These are phyloP conservation scores for Sphagnum contortum DNA, from an alignment of 225 moss, liverwort and hornwort genomes.

Conservation along the genomic window DNA sequence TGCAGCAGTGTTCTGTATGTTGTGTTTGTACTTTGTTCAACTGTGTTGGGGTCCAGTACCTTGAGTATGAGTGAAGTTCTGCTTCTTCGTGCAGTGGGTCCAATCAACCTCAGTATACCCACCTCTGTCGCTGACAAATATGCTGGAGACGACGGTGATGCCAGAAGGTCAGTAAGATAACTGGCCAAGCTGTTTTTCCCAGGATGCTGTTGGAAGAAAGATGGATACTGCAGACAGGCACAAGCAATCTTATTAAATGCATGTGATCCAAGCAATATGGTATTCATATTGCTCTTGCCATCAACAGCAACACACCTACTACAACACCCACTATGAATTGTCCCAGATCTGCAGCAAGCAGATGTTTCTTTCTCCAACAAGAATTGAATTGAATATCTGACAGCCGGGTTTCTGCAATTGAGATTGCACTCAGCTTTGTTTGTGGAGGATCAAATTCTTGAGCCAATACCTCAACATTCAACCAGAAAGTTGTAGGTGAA, in stretches of 20 bases:
- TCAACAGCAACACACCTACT: no score
- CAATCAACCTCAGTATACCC: slow-evolving; percentile 42
- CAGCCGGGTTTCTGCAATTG: no score
- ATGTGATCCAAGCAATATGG: no score
- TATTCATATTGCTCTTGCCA: no score
- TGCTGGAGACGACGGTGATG: neutral
- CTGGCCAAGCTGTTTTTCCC: slow-evolving; percentile 64
- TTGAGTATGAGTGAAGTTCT: slow-evolving; percentile 36
- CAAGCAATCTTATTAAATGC: no score
- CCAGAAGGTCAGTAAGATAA: slow-evolving; percentile 31
- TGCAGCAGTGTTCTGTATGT: slow-evolving; percentile 36
- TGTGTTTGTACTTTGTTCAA: slow-evolving; percentile 59
- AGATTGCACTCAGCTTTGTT: no score
- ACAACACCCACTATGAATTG: no score
- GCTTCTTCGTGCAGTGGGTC: slow-evolving; percentile 17
- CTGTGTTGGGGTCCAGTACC: slow-evolving; percentile 15
- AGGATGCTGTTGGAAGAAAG: slow-evolving; percentile 67
- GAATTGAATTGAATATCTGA: no score
- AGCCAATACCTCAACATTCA: slow-evolving; percentile 64
- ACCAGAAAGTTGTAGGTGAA: slow-evolving; percentile 31
- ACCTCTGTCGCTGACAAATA: slow-evolving; percentile 77
- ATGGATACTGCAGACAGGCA: slow-evolving; percentile 43
- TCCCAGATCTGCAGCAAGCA: no score
- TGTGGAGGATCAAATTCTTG: no score
- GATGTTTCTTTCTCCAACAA: no score